A percentile compares a stretch with the other conserved stretches of the same genome.
Evolutionary conservation across 352 stramenopile genomes (phyloP).

Genomic region (Thalassiosira hispida): DNA sequence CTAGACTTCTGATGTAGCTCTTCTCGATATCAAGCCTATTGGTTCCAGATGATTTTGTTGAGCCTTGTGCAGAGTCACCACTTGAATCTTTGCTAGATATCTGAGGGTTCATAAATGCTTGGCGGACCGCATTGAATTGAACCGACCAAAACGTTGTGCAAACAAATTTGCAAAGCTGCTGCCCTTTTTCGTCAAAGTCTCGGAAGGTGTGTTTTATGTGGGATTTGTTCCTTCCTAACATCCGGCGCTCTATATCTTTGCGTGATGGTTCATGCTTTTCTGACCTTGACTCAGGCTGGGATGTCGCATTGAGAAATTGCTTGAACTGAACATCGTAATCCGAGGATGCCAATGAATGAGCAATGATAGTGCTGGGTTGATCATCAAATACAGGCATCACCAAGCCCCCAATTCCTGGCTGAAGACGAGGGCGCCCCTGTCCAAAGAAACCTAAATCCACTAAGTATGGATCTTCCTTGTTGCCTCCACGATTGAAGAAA

Average conservation of each 20-base stretch:
- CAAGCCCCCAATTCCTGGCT: conserved; percentile 88
- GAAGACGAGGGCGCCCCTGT: conserved; percentile 89
- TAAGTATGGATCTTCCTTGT: conserved; percentile 87
- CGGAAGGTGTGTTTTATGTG: conserved; percentile 88
- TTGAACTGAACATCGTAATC: conserved; percentile 87
- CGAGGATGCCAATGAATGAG: conserved; percentile 92
- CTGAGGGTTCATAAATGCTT: conserved; percentile 78
- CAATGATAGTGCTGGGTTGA: conserved; percentile 92
- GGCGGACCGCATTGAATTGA: conserved; percentile 88
- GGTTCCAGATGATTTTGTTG: conserved; percentile 30
- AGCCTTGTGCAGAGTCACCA: conserved; percentile 55
- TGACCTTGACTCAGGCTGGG: conserved; percentile 46
- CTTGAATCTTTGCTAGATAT: conserved; percentile 62
- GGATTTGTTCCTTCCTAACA: conserved; percentile 84
- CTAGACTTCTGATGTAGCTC: conserved; percentile 82
- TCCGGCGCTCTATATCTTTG: conserved; percentile 81
- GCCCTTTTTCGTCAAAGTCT: conserved; percentile 86
- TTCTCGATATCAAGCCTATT: conserved; percentile 76
- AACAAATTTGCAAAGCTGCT: conserved; percentile 87
- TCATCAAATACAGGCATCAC: conserved; percentile 93
- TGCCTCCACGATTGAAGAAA: conserved; percentile 85
- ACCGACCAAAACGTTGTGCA: conserved; percentile 88
- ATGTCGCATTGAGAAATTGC: conserved; percentile 51
- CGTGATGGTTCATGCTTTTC: conserved; percentile 52
- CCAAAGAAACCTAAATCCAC: conserved; percentile 91